These are phyloP conservation scores for Trichoderma koningii DNA, from an alignment of 2,329 filamentous ascomycete genomes.

Conservation along the genomic window DNA sequence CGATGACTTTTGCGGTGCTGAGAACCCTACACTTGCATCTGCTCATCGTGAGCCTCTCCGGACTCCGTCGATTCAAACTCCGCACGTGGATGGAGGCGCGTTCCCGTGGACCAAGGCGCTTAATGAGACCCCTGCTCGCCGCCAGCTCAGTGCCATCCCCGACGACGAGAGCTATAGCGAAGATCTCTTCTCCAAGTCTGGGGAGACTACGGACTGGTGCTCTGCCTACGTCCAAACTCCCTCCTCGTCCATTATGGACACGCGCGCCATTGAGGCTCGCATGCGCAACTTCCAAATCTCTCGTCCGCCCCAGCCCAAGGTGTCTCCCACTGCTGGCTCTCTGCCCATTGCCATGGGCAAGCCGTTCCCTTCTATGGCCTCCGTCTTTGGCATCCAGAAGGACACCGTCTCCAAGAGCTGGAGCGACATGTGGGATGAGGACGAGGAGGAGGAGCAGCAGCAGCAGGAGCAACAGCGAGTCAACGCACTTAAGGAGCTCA, in stretches of 20 bases:
- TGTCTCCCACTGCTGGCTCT: constrained; percentile 65
- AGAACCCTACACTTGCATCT: constrained; percentile 74
- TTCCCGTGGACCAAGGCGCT: constrained; percentile 96
- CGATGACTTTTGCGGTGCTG: constrained; percentile 89
- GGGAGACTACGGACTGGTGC: constrained; percentile 74
- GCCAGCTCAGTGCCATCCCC: constrained; percentile 84
- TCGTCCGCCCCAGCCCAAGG: constrained; percentile 46
- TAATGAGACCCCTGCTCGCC: constrained; percentile 68
- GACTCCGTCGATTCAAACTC: constrained; percentile 91
- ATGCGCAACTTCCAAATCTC: constrained; percentile 71
- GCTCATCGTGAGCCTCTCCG: constrained; percentile 93
- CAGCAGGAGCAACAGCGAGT: constrained; percentile 58
- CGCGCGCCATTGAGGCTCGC: constrained; percentile 76
- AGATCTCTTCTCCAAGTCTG: constrained; percentile 81
- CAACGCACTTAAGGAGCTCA: constrained; percentile 60
- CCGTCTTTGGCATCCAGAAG: constrained; percentile 75
- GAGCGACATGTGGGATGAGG: constrained; percentile 98
- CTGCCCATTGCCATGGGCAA: constrained; percentile 80
- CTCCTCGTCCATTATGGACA: constrained; percentile 82
- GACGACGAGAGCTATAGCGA: constrained; percentile 79
- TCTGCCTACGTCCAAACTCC: constrained; percentile 74
- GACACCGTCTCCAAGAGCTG: constrained; percentile 94
- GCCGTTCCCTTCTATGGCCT: constrained; percentile 71
- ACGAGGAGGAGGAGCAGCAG: constrained; percentile 74
- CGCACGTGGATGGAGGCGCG: constrained; percentile 74